phyloP scores from a whole-genome alignment of 192 early-diverging fungal genomes.

The Obelidium mucronatum region DNA sequence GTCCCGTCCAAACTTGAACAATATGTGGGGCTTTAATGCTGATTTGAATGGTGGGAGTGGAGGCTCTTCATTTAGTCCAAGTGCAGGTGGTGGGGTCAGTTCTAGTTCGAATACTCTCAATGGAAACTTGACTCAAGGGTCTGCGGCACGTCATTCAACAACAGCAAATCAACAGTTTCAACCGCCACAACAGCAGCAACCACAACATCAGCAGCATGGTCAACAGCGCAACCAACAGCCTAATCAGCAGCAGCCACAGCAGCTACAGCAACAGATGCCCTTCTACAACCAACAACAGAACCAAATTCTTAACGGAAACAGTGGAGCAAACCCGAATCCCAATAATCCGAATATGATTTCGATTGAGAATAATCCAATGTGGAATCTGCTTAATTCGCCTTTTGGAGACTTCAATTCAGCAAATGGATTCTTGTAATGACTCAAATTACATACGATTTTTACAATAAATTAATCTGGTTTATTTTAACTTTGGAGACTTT shows the following conservation, averaged over 20 bases:
- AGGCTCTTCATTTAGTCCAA: not conserved
- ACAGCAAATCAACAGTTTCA: too few relatives aligned
- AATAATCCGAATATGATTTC: too few relatives aligned
- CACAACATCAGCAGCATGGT: not conserved
- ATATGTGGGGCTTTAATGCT: too few relatives aligned
- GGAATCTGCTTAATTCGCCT: not conserved
- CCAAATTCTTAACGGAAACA: too few relatives aligned
- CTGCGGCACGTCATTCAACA: too few relatives aligned
- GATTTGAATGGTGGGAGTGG: too few relatives aligned
- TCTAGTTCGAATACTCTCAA: too few relatives aligned
- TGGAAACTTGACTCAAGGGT: too few relatives aligned
- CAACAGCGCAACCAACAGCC: not conserved
- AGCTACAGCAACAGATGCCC: too few relatives aligned
- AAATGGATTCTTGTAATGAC: not conserved
- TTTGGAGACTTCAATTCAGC: not conserved
- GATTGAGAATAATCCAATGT: conserved; percentile 1
- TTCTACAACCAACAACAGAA: too few relatives aligned
- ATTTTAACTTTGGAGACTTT: not conserved
- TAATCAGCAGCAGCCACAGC: not conserved
- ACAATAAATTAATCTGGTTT: not conserved
- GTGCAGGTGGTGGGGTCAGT: not conserved
- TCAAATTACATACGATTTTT: not conserved
- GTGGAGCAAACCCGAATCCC: not conserved
- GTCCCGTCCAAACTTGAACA: too few relatives aligned
- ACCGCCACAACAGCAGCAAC: not conserved